Base-by-base conservation (phyloP, 805 yeast genomes). In the Pichia heedii region DNA sequence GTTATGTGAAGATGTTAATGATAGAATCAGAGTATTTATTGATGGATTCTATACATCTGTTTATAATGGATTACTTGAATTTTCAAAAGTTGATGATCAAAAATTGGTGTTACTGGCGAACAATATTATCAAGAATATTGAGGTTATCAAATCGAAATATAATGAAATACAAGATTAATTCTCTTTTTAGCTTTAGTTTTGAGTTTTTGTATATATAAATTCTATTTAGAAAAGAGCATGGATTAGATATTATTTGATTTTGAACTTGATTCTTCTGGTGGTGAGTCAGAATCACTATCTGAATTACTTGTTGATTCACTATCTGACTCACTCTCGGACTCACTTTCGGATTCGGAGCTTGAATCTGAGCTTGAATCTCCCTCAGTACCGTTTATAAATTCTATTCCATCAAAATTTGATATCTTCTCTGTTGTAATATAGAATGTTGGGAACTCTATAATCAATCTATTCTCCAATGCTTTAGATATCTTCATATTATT, bases 401-500 rank as follows among this genome's bases (percentile, higher is more conserved):
- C 34, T 12, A 13, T 9, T 9, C 5, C 26, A 5, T 12, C 22
- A 6, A 20, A 40, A 6, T 13, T 24, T 33, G 11, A 40, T 9
- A n/a, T 29, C 7, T 15, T 29, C 16, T 29, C 32, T 15, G 32
- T 29, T 29, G 32, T 45, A 1, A 82, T 66, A 44, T 66, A 70
- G 5, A 87, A 65, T 0, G 88, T 81, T 0, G 96, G 95, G 51
- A 74, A 87, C 56, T 87, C 96, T 30, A 86, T 68, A 0, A 87
- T 84, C 0, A 78, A 68, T 44, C 70, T 69, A 30, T 77, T 77
- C 45, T 65, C 63, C n/a, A 87, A 52, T 1, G 68, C 66, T 21
- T 71, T 74, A 22, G 33, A 36, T 13, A 46, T n/a, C 19, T 22
- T 22, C 2, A 40, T 34, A 3, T 33, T 35, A 13, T 39, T 24